Evolutionary conservation across 805 yeast species (phyloP), one percentile per base, ranked within the genome.

Genomic region (Cyberlindnera japonica): DNA sequence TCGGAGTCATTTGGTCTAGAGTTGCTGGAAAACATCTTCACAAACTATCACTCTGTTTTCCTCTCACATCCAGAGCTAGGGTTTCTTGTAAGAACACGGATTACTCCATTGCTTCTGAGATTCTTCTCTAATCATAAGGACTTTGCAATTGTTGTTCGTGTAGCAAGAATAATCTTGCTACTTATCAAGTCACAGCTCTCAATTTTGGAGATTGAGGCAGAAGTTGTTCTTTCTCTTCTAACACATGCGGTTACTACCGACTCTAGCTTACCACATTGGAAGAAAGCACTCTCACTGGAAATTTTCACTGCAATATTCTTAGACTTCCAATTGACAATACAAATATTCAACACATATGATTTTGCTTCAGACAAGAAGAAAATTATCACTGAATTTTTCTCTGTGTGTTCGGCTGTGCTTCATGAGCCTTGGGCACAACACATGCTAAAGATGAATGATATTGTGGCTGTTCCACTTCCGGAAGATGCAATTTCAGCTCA

Each of bases 1-100:
- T 70, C 84, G 33, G 75, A 82, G 60, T 72, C 78, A 33, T 72
- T 88, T 43, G 87, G 88, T 0, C 72, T 93, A 38, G 99, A 91
- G 55, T 72, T 91, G 21, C 59, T 93, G 17, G 98, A 93, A 61
- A 83, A 83, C 41, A 71, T 90, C 4, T 61, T 93, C 23, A 71
- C 79, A 12, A 80, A 79, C 55, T 88, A 88, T 53, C 66, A 69
- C 14, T 45, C 54, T 0, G 53, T 79, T 3, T 86, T 91, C 54
- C 58, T 70, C 14, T 40, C 58, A 3, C 88, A 82, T 48, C 63
- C 57, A 2, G 96, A 87, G 51, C 68, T 91, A 25, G 79, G 79
- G 1, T 77, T 71, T 48, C 61, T 89, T 11, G 62, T 90, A 18
- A 68, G 91, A 53, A 72, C 77, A 1, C 74, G 79, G 42, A 74